Conservation (phyloP, 176 grass and related monocot genomes). For the Aegilops umbellulata region DNA sequence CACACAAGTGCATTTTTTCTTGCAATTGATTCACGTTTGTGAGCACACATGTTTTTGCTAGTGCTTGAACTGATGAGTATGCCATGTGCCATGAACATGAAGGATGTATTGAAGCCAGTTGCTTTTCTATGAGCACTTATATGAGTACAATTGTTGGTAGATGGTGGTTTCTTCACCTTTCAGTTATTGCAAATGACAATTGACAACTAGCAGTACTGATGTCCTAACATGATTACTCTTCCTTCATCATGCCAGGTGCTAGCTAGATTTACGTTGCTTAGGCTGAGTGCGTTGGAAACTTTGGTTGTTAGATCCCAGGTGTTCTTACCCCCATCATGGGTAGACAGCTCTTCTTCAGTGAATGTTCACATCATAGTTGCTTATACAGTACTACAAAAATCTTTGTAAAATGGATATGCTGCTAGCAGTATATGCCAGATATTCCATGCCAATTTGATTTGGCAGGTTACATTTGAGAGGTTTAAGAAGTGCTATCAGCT, state of each 20-base stretch:
- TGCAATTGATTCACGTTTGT: not conserved
- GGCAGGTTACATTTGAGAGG: not conserved
- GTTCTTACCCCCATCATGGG: not conserved
- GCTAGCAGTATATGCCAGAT: not conserved
- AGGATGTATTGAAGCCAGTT: not conserved
- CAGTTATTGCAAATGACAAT: not conserved
- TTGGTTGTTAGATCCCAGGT: conserved; percentile 3
- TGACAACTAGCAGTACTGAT: not conserved
- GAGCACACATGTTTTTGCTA: not conserved
- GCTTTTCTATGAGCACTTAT: not conserved
- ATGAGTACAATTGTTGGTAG: not conserved
- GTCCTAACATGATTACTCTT: not conserved
- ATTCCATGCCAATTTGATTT: not conserved
- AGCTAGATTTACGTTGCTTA: conserved; percentile 1
- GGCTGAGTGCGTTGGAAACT: not conserved
- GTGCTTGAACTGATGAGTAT: not conserved
- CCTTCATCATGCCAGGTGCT: not conserved
- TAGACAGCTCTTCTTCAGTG: not conserved
- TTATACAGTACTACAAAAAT: not conserved
- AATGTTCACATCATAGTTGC: not conserved
- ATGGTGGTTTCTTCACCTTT: not conserved
- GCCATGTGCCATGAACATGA: too few relatives aligned
- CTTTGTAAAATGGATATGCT: not conserved
- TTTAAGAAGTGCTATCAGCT: not conserved
- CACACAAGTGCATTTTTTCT: conserved; percentile 4